A percentile compares a stretch with the other conserved stretches of the same genome.
Conservation (phyloP, 2,329 filamentous ascomycete genomes). For the Thielaviopsis euricoi region DNA sequence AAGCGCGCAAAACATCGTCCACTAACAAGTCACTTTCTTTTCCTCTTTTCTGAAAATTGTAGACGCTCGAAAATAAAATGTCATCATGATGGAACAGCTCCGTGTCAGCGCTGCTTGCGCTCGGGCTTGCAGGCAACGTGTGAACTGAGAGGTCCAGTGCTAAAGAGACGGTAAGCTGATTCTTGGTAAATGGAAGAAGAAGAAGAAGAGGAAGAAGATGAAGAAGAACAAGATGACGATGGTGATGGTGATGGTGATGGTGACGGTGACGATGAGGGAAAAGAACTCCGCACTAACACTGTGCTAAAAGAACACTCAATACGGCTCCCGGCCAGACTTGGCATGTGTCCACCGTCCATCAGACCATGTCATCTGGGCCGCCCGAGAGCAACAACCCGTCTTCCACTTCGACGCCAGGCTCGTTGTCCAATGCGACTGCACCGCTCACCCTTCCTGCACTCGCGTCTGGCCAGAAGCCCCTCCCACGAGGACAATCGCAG, state of each 20-base stretch:
- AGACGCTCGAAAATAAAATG: slow-evolving; percentile 11
- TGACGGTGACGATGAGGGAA: too few relatives aligned
- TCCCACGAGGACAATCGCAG: background rate
- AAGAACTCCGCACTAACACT: too few relatives aligned
- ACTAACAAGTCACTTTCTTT: background rate
- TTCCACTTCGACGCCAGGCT: background rate
- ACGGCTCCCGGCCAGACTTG: background rate
- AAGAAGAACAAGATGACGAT: too few relatives aligned
- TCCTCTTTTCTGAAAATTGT: background rate
- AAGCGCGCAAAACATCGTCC: too few relatives aligned
- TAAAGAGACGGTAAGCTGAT: slow-evolving; percentile 1
- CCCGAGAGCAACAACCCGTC: background rate
- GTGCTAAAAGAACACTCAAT: background rate
- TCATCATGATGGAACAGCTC: slow-evolving; percentile 3
- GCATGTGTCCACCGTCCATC: background rate
- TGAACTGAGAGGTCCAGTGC: slow-evolving; percentile 1
- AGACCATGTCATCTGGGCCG: background rate
- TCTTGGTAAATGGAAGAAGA: background rate
- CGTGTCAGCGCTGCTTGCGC: slow-evolving; percentile 6
- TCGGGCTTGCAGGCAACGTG: slow-evolving; percentile 4
- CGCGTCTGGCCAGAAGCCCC: background rate
- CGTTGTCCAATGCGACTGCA: background rate
- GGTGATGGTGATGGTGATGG: too few relatives aligned
- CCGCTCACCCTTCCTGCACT: background rate
- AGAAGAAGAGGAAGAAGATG: too few relatives aligned